Evolutionary conservation across 169 alveolate species (phyloP), one percentile per base, ranked within the genome.

Genomic region (Eimeria necatrix): DNA sequence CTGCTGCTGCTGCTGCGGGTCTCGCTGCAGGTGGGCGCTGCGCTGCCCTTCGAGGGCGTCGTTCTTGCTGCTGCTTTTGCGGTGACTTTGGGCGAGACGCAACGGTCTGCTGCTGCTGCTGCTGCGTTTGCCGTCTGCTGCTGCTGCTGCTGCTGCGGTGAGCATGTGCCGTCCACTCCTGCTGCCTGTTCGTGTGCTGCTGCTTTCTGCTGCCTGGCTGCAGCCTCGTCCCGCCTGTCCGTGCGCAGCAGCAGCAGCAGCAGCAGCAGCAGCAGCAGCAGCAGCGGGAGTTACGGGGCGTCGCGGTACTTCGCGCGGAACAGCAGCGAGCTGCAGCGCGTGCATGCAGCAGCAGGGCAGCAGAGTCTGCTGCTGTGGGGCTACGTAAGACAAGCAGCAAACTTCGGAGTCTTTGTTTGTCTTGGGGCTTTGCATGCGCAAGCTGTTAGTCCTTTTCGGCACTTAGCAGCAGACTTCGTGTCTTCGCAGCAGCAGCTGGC

Each of bases 261-360:
- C 78, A 68, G 48, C 80, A 70, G 85, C 61, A 48, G 61, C 61
- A 41, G 85, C 59, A 48, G 85, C 52, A 48, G 85, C 52, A 48
- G 59, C 60, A 48, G 60, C 26, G 85, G 59, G 24, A 56, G n/a
- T 12, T 7, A 3, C 26, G n/a, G 8, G 68, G 68, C 22, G 68
- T 10, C 22, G 16, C 53, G 85, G 18, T 74, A 74, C 10, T 74
- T 74, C 41, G 85, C 85, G 22, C 85, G 85, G 10, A 74, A 60
- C 60, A 74, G 85, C 32, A 16, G 59, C 1, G 85, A 74, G 24
- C 14, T 74, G 61, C 85, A 41, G 85, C 85, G 24, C 22, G 7
- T 74, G 85, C 85, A 74, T 74, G 85, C 85, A 74, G 5, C 84
- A 73, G 20, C 76, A 64, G 76, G 12, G 74, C 74, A 64, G 83